Base-by-base conservation (phyloP, 495 filamentous ascomycete species). In the Venustampulla echinocandica region DNA sequence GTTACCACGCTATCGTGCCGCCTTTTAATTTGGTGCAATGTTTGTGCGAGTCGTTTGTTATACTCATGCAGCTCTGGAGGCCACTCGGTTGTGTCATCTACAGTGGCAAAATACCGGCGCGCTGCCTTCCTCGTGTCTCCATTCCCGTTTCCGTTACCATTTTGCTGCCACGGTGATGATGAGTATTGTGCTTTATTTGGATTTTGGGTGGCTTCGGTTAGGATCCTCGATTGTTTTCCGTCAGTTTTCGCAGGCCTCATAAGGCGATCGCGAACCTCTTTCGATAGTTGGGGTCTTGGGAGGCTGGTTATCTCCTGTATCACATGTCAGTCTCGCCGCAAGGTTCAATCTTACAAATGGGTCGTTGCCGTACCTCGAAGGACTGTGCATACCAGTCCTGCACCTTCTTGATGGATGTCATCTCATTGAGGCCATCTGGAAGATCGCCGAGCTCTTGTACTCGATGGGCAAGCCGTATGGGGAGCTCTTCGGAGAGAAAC, bases 301-400 rank as follows among this genome's bases (percentile, higher is more conserved):
- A 98, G 70, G 14, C 71, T 81, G 44, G 89, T 95, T 57, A 98
- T 89, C 68, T 98, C 92, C 87, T 95, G 40, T 24, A 47, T 55
- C 50, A 56, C 41, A 62, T 63, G 53, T 65, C 48, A 69, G 49
- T 56, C 57, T 56, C 50, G 47, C 49, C 40, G 34, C 25, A 40
- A 46, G 22, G 19, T 10, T 49, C n/a, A 10, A 10, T 34, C 14
- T 20, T 9, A 6, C 37, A 10, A 19, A 28, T 4, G 20, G 17
- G 34, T 21, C 39, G 44, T 19, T 44, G 51, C 23, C 3, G 23
- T 77, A 97, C 90, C 80, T 98, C 90, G 61, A 98, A 97, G 42
- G 93, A 97, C 68, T 98, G 93, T 50, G 92, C 93, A 67, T 98
- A 98, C 92, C 92, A 98, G 54, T 96, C 89, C 64, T 85, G 79